Evolutionary conservation across 495 filamentous ascomycete genomes (phyloP).

Genomic region (Penicillium cataractarum): DNA sequence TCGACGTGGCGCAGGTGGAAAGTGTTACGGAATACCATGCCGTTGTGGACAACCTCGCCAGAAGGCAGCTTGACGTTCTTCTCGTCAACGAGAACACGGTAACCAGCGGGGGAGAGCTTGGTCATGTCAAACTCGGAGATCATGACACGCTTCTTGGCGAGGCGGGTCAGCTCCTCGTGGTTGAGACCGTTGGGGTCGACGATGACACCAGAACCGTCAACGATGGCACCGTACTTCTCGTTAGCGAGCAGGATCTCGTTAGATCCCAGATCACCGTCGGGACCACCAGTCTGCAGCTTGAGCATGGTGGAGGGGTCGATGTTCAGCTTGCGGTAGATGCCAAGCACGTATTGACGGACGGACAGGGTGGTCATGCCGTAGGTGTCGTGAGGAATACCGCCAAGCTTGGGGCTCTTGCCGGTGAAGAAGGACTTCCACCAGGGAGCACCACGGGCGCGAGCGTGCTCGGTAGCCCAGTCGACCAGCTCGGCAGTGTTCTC

Average conservation of each 20-base stretch:
- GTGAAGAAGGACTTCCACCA: slow-evolving; percentile 99
- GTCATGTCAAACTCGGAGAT: slow-evolving; percentile 83
- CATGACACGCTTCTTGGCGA: slow-evolving; percentile 88
- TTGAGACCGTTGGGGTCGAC: slow-evolving; percentile 90
- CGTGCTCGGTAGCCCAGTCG: slow-evolving; percentile 97
- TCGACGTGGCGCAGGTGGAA: slow-evolving; percentile 78
- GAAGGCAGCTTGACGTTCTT: slow-evolving; percentile 80
- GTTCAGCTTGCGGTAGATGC: slow-evolving; percentile 94
- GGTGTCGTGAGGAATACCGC: slow-evolving; percentile 91
- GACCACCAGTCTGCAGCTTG: slow-evolving; percentile 97
- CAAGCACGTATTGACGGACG: slow-evolving; percentile 91
- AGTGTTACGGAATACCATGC: slow-evolving; percentile 93
- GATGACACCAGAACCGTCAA: slow-evolving; percentile 93
- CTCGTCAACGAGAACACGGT: slow-evolving; percentile 92
- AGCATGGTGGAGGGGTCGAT: slow-evolving; percentile 79
- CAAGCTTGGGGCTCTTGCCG: slow-evolving; percentile 92
- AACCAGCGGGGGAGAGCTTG: slow-evolving; percentile 86
- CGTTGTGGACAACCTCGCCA: slow-evolving; percentile 86
- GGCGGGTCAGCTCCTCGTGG: slow-evolving; percentile 76
- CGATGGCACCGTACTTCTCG: slow-evolving; percentile 90
- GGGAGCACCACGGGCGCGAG: slow-evolving; percentile 80
- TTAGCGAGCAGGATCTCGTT: slow-evolving; percentile 96
- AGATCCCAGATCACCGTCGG: slow-evolving; percentile 94
- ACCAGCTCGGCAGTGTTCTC: slow-evolving; percentile 98
- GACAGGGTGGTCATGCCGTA: slow-evolving; percentile 99